Conservation (phyloP, 2,329 filamentous ascomycete genomes). For the Aspergillus sp. region DNA sequence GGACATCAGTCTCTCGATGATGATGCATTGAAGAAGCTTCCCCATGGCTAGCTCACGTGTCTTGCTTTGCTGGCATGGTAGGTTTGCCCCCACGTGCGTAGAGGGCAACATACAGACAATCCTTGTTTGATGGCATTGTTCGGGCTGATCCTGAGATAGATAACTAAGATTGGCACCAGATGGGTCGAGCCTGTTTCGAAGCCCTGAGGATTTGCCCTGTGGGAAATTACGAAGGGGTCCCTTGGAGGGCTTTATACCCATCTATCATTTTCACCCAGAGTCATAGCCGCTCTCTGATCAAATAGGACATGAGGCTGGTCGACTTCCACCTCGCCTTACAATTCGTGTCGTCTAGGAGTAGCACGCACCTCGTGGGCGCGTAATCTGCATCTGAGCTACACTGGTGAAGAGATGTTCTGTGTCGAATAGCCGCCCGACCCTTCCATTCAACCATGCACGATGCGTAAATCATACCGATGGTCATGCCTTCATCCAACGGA, state of each 20-base stretch:
- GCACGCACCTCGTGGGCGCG: too few species aligned
- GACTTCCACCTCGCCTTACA: too few species aligned
- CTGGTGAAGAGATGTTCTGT: too few species aligned
- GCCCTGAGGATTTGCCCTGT: not conserved
- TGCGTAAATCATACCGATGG: too few species aligned
- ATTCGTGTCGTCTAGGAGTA: too few species aligned
- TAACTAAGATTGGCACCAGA: not conserved
- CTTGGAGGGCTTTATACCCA: not conserved
- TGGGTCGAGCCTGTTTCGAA: not conserved
- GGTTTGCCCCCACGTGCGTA: conserved; percentile 23
- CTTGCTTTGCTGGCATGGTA: conserved; percentile 26
- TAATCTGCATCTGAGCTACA: too few species aligned
- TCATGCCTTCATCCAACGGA: too few species aligned
- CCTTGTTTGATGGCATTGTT: conserved; percentile 24
- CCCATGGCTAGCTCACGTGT: conserved; percentile 20
- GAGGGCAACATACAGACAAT: conserved; percentile 31
- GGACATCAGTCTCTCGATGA: conserved; percentile 1
- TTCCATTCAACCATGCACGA: too few species aligned
- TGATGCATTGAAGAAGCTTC: not conserved
- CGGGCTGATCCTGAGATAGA: not conserved
- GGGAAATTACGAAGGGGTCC: not conserved
- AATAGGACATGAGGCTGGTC: not conserved
- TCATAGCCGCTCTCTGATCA: not conserved
- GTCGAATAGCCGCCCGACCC: too few species aligned
- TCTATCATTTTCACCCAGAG: not conserved